Percentiles rank a stretch among this genome's conserved stretches.
Evolutionary conservation across 1,139 yeast species (phyloP).

Genomic region (Lodderomyces theae): DNA sequence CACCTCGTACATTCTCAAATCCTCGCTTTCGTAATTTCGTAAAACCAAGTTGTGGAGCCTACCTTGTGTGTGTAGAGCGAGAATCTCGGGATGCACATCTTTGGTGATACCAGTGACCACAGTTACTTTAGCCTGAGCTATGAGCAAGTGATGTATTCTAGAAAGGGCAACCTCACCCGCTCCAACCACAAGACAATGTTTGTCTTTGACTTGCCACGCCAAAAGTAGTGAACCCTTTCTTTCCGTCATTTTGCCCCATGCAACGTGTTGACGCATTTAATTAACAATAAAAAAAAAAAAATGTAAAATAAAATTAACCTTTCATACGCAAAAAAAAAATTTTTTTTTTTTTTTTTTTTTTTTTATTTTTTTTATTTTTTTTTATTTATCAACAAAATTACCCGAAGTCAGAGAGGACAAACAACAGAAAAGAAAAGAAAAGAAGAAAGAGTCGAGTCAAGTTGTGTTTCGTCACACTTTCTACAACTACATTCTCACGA

Average conservation of each 20-base stretch:
- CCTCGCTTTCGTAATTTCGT: slow-evolving; percentile 42
- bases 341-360: too few relatives aligned
- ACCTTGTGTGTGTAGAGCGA: slow-evolving; percentile 38
- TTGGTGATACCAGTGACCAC: slow-evolving; percentile 53
- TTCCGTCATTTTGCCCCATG: slow-evolving; percentile 8
- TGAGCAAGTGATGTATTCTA: slow-evolving; percentile 61
- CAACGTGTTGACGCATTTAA: slow-evolving; percentile 1
- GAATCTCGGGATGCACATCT: slow-evolving; percentile 43
- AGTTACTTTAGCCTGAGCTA: slow-evolving; percentile 69
- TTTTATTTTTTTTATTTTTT: too few relatives aligned
- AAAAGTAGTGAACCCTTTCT: slow-evolving; percentile 57
- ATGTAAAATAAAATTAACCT: background rate
- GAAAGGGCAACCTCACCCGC: slow-evolving; percentile 82
- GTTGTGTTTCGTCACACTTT: background rate
- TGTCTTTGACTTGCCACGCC: slow-evolving; percentile 69
- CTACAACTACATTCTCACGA: background rate
- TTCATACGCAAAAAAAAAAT: slow-evolving; percentile 1
- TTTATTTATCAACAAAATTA: slow-evolving; percentile 4
- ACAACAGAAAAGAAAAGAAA: too few relatives aligned
- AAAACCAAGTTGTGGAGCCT: slow-evolving; percentile 38
- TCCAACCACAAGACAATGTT: slow-evolving; percentile 72
- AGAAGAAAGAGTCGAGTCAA: background rate
- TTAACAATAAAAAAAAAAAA: slow-evolving; percentile 2
- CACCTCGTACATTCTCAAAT: slow-evolving; percentile 50
- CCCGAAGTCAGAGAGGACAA: background rate